A percentile compares a stretch with the other conserved stretches of the same genome.
Evolutionary conservation across 2,329 filamentous ascomycete species (phyloP).

Genomic region (Fusarium heterosporum): DNA sequence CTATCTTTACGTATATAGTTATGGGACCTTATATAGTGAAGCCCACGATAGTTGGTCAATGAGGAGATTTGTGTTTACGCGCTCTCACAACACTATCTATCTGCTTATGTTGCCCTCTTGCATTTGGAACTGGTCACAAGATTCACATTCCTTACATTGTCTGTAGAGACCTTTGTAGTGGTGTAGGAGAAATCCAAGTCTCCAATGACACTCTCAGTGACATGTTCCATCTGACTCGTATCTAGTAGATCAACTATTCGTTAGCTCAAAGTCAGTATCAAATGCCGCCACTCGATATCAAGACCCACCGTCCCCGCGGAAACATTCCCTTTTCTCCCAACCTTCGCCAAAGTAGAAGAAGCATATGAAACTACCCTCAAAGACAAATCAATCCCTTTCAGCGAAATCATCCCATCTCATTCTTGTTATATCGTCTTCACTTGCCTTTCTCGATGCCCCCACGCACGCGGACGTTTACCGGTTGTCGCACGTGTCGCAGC

Average conservation of each 20-base stretch:
- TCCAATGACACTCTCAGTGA: background rate
- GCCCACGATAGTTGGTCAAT: too few species aligned
- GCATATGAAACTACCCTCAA: constrained; percentile 4
- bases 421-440: constrained; percentile 23
- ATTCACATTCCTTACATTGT: too few species aligned
- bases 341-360: constrained; percentile 24
- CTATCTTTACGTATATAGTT: too few species aligned
- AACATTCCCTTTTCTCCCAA: constrained; percentile 33
- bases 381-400: constrained; percentile 12
- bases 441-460: constrained; percentile 30
- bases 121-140: too few species aligned
- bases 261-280: background rate
- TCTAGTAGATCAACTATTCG: background rate
- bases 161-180: too few species aligned
- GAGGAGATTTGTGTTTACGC: too few species aligned
- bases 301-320: constrained; percentile 19
- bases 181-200: background rate
- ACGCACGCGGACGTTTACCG: constrained; percentile 50
- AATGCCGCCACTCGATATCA: background rate
- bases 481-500: constrained; percentile 51
- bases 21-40: too few species aligned
- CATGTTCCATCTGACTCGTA: background rate
- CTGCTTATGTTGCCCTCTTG: too few species aligned
- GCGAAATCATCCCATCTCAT: background rate
- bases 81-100: too few species aligned